Conservation (phyloP, 495 filamentous ascomycete species). For the Daldinia caldariorum region DNA sequence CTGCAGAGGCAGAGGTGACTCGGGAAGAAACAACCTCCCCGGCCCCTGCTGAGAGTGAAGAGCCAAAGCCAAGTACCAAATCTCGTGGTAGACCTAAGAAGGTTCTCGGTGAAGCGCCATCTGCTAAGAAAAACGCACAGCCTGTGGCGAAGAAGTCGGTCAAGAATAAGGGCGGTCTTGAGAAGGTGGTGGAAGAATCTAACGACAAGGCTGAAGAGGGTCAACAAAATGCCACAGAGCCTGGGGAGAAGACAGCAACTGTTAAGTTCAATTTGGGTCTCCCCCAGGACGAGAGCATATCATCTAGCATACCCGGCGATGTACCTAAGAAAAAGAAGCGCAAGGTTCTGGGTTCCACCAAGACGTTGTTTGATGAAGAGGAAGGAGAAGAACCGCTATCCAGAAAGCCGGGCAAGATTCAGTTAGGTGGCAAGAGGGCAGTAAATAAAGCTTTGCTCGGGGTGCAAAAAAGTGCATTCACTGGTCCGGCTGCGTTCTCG, state of each 20-base stretch:
- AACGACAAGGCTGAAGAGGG: constrained; percentile 38
- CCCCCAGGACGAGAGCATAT: constrained; percentile 43
- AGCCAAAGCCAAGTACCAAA: constrained; percentile 43
- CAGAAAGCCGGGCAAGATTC: constrained; percentile 52
- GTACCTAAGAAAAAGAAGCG: constrained; percentile 76
- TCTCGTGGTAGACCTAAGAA: constrained; percentile 56
- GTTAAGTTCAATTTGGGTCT: constrained; percentile 46
- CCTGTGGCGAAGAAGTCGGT: constrained; percentile 44
- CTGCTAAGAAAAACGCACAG: constrained; percentile 57
- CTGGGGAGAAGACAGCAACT: constrained; percentile 44
- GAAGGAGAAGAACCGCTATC: constrained; percentile 62
- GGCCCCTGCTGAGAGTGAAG: constrained; percentile 26
- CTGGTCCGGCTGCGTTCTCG: constrained; percentile 68
- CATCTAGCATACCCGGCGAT: constrained; percentile 41
- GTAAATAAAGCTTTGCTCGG: constrained; percentile 44
- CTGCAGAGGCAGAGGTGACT: constrained; percentile 1
- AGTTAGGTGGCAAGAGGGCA: constrained; percentile 44
- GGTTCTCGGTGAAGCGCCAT: constrained; percentile 48
- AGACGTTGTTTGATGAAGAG: constrained; percentile 80
- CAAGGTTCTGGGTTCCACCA: constrained; percentile 71
- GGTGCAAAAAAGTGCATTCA: constrained; percentile 52
- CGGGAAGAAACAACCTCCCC: constrained; percentile 17
- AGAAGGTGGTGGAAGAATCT: constrained; percentile 39
- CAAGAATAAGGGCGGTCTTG: constrained; percentile 44
- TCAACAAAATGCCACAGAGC: constrained; percentile 28